A percentile compares a stretch with the other conserved stretches of the same genome.
These are phyloP conservation scores for Aegle marmelos DNA, from an alignment of 345 rosid genomes.

Conservation along the genomic window DNA sequence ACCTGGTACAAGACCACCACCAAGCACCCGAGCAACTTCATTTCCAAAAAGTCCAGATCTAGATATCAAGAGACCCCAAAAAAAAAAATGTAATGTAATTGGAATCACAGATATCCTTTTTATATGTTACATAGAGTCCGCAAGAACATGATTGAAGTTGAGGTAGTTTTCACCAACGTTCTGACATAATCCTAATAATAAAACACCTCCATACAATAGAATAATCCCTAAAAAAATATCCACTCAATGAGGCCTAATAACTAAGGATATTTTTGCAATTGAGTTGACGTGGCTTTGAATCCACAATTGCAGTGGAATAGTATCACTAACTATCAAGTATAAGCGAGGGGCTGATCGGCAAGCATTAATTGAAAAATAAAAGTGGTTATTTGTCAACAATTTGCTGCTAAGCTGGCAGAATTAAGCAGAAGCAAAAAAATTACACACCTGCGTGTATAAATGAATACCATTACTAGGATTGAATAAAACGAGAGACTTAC, in stretches of 20 bases:
- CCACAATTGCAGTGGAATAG: too few relatives aligned
- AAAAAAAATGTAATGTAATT: neutral
- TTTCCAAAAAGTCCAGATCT: slow-evolving; percentile 77
- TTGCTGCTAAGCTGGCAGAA: neutral
- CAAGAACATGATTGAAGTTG: neutral
- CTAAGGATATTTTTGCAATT: neutral
- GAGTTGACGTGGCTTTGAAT: neutral
- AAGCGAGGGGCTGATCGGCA: neutral
- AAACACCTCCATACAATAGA: neutral
- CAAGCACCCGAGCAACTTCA: slow-evolving; percentile 90
- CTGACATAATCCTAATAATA: neutral
- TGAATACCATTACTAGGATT: neutral
- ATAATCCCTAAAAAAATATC: neutral
- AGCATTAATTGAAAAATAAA: neutral
- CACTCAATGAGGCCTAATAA: neutral
- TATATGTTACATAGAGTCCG: neutral
- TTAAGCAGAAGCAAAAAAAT: neutral
- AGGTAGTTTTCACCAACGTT: neutral
- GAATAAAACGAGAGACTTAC: slow-evolving; percentile 32
- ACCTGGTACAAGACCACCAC: slow-evolving; percentile 99
- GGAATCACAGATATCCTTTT: neutral
- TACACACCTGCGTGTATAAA: neutral
- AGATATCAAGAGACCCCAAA: slow-evolving; percentile 17
- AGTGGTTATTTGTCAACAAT: neutral
- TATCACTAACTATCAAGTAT: too few relatives aligned